Base-by-base conservation (phyloP, 352 stramenopile genomes). In the Phytophthora idaei region DNA sequence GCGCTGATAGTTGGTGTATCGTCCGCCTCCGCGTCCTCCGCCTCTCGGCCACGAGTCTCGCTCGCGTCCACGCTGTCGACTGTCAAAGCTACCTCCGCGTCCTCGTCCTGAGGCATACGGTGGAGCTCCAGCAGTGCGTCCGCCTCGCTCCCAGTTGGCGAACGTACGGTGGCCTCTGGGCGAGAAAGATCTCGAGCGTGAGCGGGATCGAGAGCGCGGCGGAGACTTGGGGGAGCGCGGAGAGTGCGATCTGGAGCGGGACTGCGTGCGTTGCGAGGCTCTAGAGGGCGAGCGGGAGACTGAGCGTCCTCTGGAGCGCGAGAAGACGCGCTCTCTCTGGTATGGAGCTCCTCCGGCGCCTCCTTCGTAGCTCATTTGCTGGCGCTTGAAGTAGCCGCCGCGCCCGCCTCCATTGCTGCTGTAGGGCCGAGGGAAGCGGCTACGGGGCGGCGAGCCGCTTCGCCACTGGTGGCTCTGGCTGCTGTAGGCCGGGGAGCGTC, bases 151-250 rank as follows among this genome's bases (percentile, higher is more conserved):
- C 54, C 77, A 74, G 14, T 76, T 77, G 52, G 60, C 60, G 32
- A 83, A 83, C 17, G 80, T 81, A 12, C 80, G 83, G 37, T 85
- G 79, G 1, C 80, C 73, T 45, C 73, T 71, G 32, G 83, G 83
- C 2, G 81, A 91, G 47, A 87, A 81, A 5, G 85, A 93, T 7
- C 85, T 76, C 1, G 81, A 90, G 12, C 77, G 72, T 1, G 81
- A 90, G 2, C 84, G 76, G 1, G 81, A 88, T 9, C 74, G 67
- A 10, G 64, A 91, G n/a, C 82, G 74, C 15, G 28, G 57, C 29
- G 67, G 64, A 1, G 64, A 76, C 34, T 67, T 67, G 12, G 66
- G 60, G 5, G 60, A 71, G 2, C 57, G 54, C 14, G 55, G 42
- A 8, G 67, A 63, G 14, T 46, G 44, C 17, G 69, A 76, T 34